phyloP scores from a whole-genome alignment of 352 stramenopile genomes.

The Phytophthora europaea region DNA sequence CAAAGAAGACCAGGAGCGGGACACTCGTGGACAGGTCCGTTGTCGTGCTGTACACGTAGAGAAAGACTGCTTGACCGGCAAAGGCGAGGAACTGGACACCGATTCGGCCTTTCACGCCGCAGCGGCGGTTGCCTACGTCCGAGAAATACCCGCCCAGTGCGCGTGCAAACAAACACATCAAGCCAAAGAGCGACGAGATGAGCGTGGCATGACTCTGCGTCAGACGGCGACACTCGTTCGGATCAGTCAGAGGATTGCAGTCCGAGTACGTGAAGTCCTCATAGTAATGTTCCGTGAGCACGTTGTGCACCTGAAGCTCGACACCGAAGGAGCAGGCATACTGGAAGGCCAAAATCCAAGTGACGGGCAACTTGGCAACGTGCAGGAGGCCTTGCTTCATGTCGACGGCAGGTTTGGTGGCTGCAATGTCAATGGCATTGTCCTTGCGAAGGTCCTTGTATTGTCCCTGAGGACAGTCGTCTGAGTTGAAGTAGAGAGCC shows the following conservation, averaged over 20 bases:
- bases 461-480: conserved; percentile 95
- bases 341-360: conserved; percentile 92
- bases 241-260: conserved; percentile 43
- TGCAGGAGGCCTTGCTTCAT: conserved; percentile 49
- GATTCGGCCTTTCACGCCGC: conserved; percentile 91
- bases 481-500: conserved; percentile 78
- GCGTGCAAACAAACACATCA: conserved; percentile 94
- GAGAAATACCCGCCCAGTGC: conserved; percentile 87
- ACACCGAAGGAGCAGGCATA: conserved; percentile 96
- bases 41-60: conserved; percentile 88
- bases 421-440: conserved; percentile 11
- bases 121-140: conserved; percentile 76
- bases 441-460: conserved; percentile 80
- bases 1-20: conserved; percentile 90
- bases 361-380: conserved; percentile 68
- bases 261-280: conserved; percentile 81
- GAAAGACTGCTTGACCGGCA: conserved; percentile 71
- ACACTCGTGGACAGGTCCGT: conserved; percentile 66
- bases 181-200: conserved; percentile 93
- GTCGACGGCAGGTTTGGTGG: conserved; percentile 31
- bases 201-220: conserved; percentile 63
- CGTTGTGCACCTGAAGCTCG: conserved; percentile 96
- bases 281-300: conserved; percentile 92
- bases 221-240: conserved; percentile 37
- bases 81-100: conserved; percentile 83